Evolutionary conservation across 441 rosid species (phyloP).

Genomic region (Kokia cookei): DNA sequence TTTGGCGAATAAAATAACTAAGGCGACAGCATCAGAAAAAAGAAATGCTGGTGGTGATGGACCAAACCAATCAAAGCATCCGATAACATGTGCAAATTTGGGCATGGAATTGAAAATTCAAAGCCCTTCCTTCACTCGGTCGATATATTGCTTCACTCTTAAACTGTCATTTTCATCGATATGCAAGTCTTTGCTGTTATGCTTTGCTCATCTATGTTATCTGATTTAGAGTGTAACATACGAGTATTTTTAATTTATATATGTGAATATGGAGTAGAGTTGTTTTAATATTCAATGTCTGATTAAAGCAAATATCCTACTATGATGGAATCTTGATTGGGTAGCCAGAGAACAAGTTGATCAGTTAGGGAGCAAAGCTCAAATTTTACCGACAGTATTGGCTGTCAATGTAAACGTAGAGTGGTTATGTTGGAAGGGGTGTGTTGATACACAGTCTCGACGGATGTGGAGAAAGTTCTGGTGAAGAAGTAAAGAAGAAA

Average conservation of each 20-base stretch:
- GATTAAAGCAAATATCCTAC: no score
- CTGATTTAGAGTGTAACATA: no score
- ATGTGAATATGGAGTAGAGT: no score
- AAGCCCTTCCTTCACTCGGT: background rate
- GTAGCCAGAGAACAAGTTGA: background rate
- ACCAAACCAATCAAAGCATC: background rate
- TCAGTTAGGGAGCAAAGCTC: background rate
- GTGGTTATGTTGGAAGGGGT: background rate
- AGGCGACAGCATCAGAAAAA: background rate
- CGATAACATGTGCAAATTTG: no score
- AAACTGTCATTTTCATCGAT: background rate
- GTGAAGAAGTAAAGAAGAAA: no score
- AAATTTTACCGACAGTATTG: background rate
- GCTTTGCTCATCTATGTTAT: no score
- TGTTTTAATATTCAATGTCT: no score
- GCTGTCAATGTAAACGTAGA: background rate
- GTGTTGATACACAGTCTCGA: no score
- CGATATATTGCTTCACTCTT: background rate
- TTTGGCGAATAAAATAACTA: background rate
- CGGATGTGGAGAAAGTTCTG: no score
- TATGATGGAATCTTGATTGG: slow-evolving; percentile 8
- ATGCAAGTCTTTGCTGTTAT: no score
- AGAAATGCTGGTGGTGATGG: background rate
- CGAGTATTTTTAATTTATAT: background rate
- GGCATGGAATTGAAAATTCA: background rate